These are phyloP conservation scores for Neofusicoccum sp. DNA, from an alignment of 2,329 filamentous ascomycete genomes.

Conservation along the genomic window DNA sequence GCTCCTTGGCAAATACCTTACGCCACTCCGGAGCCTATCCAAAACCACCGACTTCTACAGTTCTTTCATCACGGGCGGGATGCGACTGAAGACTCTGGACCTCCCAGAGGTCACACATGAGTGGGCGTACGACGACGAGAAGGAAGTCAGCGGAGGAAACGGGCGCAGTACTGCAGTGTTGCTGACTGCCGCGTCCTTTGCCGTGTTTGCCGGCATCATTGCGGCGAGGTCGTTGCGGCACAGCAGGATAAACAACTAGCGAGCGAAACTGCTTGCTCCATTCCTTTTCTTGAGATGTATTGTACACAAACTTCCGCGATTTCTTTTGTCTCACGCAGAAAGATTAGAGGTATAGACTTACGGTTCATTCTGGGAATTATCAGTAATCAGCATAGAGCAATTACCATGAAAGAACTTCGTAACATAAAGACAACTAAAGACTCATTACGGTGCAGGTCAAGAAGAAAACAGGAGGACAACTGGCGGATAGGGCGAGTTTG, in stretches of 20 bases:
- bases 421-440: too few species aligned
- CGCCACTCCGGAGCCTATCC: background rate
- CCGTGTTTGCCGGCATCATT: background rate
- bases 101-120: background rate
- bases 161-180: background rate
- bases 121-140: slow-evolving; percentile 2
- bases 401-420: too few species aligned
- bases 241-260: background rate
- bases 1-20: background rate
- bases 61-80: background rate
- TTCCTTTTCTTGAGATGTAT: too few species aligned
- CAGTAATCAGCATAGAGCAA: too few species aligned
- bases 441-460: too few species aligned
- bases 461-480: too few species aligned
- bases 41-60: slow-evolving; percentile 1
- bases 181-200: background rate
- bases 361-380: too few species aligned
- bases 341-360: too few species aligned
- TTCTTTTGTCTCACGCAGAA: too few species aligned
- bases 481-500: too few species aligned
- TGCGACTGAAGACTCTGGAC: background rate
- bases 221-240: background rate
- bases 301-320: too few species aligned
- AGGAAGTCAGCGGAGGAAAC: background rate
- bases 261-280: too few species aligned